phyloP scores from a whole-genome alignment of 2,329 filamentous ascomycete genomes.

The Beauveria varroae region DNA sequence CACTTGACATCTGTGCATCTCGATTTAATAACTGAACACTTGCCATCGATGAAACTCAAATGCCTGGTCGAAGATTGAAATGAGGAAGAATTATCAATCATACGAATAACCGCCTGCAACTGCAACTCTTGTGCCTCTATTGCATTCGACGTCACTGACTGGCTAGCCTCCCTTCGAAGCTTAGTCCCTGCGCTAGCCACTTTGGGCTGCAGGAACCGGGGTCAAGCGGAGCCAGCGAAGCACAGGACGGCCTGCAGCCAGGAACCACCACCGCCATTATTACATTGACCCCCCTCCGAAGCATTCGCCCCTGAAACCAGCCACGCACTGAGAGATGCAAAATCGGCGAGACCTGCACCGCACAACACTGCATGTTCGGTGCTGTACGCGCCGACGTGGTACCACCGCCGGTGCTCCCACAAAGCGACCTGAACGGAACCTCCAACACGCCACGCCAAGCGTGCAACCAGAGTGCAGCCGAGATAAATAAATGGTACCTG shows the following conservation, averaged over 20 bases:
- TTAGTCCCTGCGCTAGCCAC: not conserved
- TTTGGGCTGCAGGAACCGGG: not conserved
- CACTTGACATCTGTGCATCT: too few species aligned
- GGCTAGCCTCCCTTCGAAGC: not conserved
- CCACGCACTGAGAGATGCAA: not conserved
- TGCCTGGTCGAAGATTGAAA: too few species aligned
- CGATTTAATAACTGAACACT: too few species aligned
- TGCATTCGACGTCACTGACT: not conserved
- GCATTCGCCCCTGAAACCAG: slow-evolving; percentile 10
- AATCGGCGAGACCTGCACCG: not conserved
- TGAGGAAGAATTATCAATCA: too few species aligned
- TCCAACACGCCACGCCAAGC: slow-evolving; percentile 6
- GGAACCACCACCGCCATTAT: not conserved
- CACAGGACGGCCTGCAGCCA: not conserved
- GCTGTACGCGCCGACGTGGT: not conserved
- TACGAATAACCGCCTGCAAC: not conserved
- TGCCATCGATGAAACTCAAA: too few species aligned
- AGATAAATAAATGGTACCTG: not conserved
- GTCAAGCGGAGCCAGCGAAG: not conserved
- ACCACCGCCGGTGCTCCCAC: not conserved
- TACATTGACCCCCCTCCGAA: not conserved
- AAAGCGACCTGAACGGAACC: slow-evolving; percentile 4
- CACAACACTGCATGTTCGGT: not conserved
- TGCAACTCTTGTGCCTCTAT: not conserved
- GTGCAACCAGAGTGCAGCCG: not conserved